Conservation (phyloP, 768 basidiomycete species). For the Scleroderma citrinum region DNA sequence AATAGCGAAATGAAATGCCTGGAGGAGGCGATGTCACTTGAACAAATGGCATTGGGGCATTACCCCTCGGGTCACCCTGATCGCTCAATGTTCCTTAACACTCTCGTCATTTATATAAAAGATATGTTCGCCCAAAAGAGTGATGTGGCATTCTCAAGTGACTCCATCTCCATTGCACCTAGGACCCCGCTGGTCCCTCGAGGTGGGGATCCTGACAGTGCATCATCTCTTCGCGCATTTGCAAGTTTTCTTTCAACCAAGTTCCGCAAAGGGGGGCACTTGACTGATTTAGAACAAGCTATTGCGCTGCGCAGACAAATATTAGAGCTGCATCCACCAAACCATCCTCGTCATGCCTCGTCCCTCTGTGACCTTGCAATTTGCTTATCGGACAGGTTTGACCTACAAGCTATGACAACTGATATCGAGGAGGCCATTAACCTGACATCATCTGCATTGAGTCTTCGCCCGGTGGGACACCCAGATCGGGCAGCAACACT, state of each 20-base stretch:
- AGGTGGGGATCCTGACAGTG: neutral
- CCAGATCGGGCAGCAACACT: too few species aligned
- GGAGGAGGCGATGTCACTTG: neutral
- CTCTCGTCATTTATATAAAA: neutral
- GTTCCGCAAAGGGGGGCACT: neutral
- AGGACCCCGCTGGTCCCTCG: neutral
- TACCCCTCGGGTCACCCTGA: neutral
- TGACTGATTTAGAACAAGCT: neutral
- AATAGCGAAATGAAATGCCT: neutral
- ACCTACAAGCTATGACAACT: neutral
- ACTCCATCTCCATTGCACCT: neutral
- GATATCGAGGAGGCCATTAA: neutral
- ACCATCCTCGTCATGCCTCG: neutral
- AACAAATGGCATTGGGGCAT: neutral
- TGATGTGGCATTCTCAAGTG: neutral
- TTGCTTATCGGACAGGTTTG: neutral
- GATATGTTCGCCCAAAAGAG: neutral
- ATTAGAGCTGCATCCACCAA: neutral
- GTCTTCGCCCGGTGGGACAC: too few species aligned
- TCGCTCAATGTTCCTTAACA: slow-evolving; percentile 3
- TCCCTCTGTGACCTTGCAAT: neutral
- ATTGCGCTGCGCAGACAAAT: neutral
- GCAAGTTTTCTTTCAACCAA: neutral
- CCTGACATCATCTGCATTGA: neutral
- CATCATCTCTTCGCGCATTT: neutral